Conservation (phyloP, 768 basidiomycete species). For the Amylocystis lapponica region DNA sequence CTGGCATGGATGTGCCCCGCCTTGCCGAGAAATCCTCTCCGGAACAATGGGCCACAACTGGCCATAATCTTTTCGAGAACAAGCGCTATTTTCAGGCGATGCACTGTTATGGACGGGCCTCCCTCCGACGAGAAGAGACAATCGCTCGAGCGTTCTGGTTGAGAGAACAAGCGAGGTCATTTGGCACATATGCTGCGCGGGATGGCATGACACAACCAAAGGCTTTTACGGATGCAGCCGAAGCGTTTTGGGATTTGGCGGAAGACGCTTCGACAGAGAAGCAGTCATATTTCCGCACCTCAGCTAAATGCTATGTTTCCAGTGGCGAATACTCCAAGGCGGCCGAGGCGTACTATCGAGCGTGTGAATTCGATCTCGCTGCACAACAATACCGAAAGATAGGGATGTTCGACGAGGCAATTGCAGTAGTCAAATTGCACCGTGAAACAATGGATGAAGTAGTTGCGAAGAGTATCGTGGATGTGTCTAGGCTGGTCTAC, state of each 20-base stretch:
- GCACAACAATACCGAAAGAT: conserved; percentile 41
- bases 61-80: conserved; percentile 33
- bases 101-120: conserved; percentile 48
- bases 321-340: conserved; percentile 30
- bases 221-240: conserved; percentile 41
- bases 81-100: conserved; percentile 47
- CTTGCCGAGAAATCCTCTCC: conserved; percentile 48
- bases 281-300: conserved; percentile 17
- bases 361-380: conserved; percentile 37
- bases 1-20: conserved; percentile 42
- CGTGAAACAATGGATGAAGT: conserved; percentile 23
- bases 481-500: conserved; percentile 41
- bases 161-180: conserved; percentile 41
- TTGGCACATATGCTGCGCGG: conserved; percentile 11
- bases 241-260: conserved; percentile 42
- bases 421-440: conserved; percentile 37
- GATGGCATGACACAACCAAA: conserved; percentile 17
- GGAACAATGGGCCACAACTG: conserved; percentile 42
- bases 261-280: conserved; percentile 20
- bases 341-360: conserved; percentile 36
- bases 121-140: conserved; percentile 32
- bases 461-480: conserved; percentile 31
- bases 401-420: conserved; percentile 48
- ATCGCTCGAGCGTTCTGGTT: conserved; percentile 49
- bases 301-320: conserved; percentile 19